Evolutionary conservation across 129 eudicot genomes (phyloP).

Genomic region (Solidago caesia): DNA sequence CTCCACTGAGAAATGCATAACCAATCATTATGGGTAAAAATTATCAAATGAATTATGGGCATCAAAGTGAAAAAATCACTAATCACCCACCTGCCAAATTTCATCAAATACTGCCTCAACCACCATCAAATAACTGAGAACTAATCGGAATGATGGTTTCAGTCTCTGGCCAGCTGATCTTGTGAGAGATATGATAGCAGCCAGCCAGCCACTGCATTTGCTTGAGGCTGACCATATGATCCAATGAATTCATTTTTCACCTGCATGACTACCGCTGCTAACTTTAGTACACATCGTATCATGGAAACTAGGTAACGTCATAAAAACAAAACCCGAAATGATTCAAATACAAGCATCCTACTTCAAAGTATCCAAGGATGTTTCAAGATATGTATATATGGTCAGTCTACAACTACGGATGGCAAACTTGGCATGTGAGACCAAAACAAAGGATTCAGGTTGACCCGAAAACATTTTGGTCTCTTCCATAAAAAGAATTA

Average conservation of each 20-base stretch:
- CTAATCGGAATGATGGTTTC: no score
- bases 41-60: background rate
- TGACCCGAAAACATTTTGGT: background rate
- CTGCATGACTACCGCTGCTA: slow-evolving; percentile 29
- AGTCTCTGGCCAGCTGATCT: no score
- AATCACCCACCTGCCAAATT: slow-evolving; percentile 10
- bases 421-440: background rate
- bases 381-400: slow-evolving; percentile 2
- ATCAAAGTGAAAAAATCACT: slow-evolving; percentile 9
- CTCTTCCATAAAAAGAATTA: no score
- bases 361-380: background rate
- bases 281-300: slow-evolving; percentile 9
- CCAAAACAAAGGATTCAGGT: background rate
- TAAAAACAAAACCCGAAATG: slow-evolving; percentile 22
- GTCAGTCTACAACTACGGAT: background rate
- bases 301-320: slow-evolving; percentile 6
- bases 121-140: no score
- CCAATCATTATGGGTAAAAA: slow-evolving; percentile 6
- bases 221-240: slow-evolving; percentile 16
- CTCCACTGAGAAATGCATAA: background rate
- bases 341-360: slow-evolving; percentile 12
- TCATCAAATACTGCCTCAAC: background rate
- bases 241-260: slow-evolving; percentile 19
- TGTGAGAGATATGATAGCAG: background rate
- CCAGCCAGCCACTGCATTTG: slow-evolving; percentile 4